A percentile compares a stretch with the other conserved stretches of the same genome.
These are phyloP conservation scores for Alternaria longipes DNA, from an alignment of 2,329 filamentous ascomycete genomes.

Conservation along the genomic window DNA sequence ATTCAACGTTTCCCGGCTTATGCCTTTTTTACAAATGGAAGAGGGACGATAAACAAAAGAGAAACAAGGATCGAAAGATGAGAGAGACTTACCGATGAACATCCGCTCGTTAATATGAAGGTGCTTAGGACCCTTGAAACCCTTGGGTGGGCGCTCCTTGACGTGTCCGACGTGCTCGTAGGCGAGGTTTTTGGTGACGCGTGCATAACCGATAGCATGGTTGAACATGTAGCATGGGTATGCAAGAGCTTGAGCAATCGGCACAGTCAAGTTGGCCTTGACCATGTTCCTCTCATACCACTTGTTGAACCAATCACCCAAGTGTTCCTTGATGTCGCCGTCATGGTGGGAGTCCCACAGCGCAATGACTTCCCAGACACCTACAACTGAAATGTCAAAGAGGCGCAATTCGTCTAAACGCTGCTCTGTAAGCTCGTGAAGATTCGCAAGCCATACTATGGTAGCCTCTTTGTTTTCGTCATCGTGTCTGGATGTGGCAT, in stretches of 20 bases:
- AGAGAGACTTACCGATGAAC: conserved; percentile 29
- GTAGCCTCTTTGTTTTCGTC: conserved; percentile 20
- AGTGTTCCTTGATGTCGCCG: conserved; percentile 7
- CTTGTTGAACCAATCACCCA: conserved; percentile 21
- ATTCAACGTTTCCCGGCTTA: background rate
- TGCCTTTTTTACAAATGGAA: background rate
- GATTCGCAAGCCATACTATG: conserved; percentile 21
- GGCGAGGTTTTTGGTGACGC: conserved; percentile 41
- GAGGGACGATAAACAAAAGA: background rate
- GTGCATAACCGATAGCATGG: conserved; percentile 37
- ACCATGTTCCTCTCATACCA: conserved; percentile 20
- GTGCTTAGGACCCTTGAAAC: conserved; percentile 24
- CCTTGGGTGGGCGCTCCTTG: conserved; percentile 34
- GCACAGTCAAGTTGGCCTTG: conserved; percentile 4
- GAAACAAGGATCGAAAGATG: background rate
- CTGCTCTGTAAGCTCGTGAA: conserved; percentile 19
- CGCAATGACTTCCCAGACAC: conserved; percentile 22
- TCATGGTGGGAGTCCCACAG: conserved; percentile 15
- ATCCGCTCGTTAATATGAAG: conserved; percentile 23
- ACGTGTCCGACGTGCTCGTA: conserved; percentile 43
- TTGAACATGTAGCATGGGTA: conserved; percentile 44
- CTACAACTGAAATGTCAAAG: conserved; percentile 19
- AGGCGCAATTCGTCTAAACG: conserved; percentile 21
- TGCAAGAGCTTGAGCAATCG: conserved; percentile 24
- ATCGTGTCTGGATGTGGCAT: conserved; percentile 13